Evolutionary conservation across 768 basidiomycete genomes (phyloP).

Genomic region (Psilocybe azurescens): DNA sequence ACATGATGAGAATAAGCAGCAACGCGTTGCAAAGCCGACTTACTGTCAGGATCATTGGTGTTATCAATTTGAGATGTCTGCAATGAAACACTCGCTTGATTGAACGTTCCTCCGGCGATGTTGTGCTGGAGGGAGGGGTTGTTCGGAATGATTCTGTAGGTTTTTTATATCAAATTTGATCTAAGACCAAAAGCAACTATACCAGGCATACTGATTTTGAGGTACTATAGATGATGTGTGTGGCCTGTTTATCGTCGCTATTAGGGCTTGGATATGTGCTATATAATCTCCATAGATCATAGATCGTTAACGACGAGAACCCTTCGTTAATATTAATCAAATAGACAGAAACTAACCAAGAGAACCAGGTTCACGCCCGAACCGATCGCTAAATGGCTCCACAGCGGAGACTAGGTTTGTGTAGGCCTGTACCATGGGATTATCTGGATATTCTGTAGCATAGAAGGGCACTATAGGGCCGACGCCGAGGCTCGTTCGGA

Average conservation of each 20-base stretch:
- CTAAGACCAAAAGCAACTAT: no score
- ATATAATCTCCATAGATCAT: not conserved
- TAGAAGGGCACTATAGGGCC: conserved; percentile 33
- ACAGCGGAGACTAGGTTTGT: conserved; percentile 37
- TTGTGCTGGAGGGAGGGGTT: not conserved
- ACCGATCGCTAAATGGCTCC: conserved; percentile 31
- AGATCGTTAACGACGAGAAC: not conserved
- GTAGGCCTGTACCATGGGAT: conserved; percentile 42
- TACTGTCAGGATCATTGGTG: not conserved
- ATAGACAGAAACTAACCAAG: conserved; percentile 28
- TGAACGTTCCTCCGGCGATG: not conserved
- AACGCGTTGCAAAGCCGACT: no score
- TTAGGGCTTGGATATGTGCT: conserved; percentile 1
- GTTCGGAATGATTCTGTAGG: not conserved
- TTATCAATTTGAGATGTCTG: not conserved
- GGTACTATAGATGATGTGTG: not conserved
- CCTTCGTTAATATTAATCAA: not conserved
- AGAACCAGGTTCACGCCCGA: conserved; percentile 37
- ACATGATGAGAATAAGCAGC: not conserved
- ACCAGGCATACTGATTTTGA: conserved; percentile 6
- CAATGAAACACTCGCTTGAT: not conserved
- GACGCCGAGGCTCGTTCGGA: conserved; percentile 34
- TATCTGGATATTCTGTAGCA: conserved; percentile 29
- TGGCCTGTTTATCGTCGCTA: not conserved
- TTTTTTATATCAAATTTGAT: not conserved